phyloP scores from a whole-genome alignment of 2,329 filamentous ascomycete species.

The Parascedosporium putredinis region DNA sequence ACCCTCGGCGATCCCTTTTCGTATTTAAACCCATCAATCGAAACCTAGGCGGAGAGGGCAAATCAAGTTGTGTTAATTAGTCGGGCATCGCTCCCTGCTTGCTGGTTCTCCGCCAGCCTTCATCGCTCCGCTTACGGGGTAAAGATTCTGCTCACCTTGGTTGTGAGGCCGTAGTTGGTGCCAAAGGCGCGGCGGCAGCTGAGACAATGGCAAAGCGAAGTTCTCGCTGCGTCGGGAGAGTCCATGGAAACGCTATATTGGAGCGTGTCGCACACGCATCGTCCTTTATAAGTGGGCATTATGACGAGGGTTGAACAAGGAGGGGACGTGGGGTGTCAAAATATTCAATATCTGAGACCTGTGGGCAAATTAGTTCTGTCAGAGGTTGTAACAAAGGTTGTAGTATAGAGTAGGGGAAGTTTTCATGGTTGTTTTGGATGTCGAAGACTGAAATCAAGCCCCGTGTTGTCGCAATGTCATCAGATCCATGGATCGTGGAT shows the following conservation, averaged over 20 bases:
- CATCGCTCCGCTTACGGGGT: no score
- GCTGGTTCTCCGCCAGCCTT: no score
- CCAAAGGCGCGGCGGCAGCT: slow-evolving; percentile 23
- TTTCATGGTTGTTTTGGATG: no score
- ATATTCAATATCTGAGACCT: no score
- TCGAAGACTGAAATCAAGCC: no score
- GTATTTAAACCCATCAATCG: slow-evolving; percentile 18
- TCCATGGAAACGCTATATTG: slow-evolving; percentile 17
- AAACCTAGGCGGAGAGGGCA: slow-evolving; percentile 13
- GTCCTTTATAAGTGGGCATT: slow-evolving; percentile 5
- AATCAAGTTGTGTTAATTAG: neutral
- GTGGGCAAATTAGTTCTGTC: no score
- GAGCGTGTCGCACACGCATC: slow-evolving; percentile 12
- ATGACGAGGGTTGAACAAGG: neutral
- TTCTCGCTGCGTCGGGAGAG: slow-evolving; percentile 18
- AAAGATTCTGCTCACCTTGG: slow-evolving; percentile 14
- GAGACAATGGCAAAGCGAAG: slow-evolving; percentile 23
- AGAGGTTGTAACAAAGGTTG: no score
- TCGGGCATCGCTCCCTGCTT: no score
- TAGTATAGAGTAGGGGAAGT: no score
- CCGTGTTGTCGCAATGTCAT: no score
- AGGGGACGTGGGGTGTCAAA: neutral
- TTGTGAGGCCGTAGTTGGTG: slow-evolving; percentile 23
- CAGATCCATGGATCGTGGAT: no score
- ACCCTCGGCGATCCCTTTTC: slow-evolving; percentile 16